Conservation (phyloP, 2,329 filamentous ascomycete species). For the Talaromyces sp. region DNA sequence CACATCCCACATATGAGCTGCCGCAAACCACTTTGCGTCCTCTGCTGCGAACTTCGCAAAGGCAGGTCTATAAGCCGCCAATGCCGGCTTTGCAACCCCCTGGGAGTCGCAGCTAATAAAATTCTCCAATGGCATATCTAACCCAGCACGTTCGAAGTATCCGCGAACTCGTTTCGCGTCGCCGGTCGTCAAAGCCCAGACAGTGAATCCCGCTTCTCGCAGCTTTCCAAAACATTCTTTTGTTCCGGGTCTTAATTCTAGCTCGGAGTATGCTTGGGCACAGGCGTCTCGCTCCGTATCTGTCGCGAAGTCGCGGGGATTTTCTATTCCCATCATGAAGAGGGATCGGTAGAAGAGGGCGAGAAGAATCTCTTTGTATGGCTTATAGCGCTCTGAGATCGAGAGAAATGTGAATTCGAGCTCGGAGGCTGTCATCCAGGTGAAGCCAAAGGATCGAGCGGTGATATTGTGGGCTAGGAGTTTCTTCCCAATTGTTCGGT, state of each 20-base stretch:
- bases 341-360: conserved; percentile 50
- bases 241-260: conserved; percentile 38
- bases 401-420: conserved; percentile 51
- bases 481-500: conserved; percentile 39
- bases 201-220: conserved; percentile 51
- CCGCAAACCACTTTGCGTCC: conserved; percentile 58
- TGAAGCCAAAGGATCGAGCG: conserved; percentile 44
- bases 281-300: conserved; percentile 44
- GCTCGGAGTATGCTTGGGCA: conserved; percentile 38
- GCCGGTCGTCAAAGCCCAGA: conserved; percentile 59
- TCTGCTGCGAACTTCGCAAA: conserved; percentile 45
- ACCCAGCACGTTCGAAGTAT: conserved; percentile 54
- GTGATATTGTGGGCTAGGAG: conserved; percentile 39
- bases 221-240: conserved; percentile 46
- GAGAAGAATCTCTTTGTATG: conserved; percentile 45
- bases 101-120: conserved; percentile 55
- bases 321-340: conserved; percentile 42
- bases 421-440: conserved; percentile 50
- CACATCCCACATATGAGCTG: conserved; percentile 64
- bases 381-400: conserved; percentile 44
- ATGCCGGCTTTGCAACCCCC: conserved; percentile 55
- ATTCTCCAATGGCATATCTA: conserved; percentile 56
- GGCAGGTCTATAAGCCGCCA: conserved; percentile 50
- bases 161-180: conserved; percentile 54
- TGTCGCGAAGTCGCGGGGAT: conserved; percentile 43